Percentiles rank a stretch among this genome's conserved stretches.
Conservation (phyloP, 371 early-diverging fungal species). For the Smittium culicis region DNA sequence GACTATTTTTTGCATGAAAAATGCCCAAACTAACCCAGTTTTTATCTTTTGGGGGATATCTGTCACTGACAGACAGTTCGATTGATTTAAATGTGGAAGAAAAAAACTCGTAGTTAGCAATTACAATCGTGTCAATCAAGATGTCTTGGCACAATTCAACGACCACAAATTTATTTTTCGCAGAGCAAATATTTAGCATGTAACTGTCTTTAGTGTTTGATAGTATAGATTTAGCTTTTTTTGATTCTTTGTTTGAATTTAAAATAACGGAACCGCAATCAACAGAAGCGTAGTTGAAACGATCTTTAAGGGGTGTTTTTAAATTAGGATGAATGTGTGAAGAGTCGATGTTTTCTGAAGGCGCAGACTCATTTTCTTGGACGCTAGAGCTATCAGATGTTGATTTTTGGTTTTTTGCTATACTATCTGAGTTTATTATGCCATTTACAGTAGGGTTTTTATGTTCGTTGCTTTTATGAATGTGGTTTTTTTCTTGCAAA, state of each 20-base stretch:
- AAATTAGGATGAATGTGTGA: no score
- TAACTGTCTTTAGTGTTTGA: conserved; percentile 79
- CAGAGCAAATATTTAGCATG: conserved; percentile 78
- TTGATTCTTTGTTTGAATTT: conserved; percentile 67
- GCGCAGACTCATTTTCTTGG: no score
- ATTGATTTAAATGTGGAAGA: conserved; percentile 84
- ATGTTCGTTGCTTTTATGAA: no score
- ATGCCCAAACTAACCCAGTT: conserved; percentile 70
- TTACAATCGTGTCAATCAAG: conserved; percentile 68
- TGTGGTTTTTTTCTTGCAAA: no score
- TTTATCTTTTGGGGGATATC: conserved; percentile 64
- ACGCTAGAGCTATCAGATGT: no score
- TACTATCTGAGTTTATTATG: no score
- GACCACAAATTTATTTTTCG: conserved; percentile 57
- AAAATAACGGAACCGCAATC: conserved; percentile 89
- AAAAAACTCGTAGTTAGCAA: conserved; percentile 94
- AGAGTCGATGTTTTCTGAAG: no score
- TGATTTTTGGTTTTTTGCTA: no score
- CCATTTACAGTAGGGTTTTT: no score
- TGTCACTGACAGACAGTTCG: conserved; percentile 55
- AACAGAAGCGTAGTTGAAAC: conserved; percentile 83
- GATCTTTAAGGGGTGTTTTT: conserved; percentile 45
- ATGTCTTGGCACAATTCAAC: conserved; percentile 90
- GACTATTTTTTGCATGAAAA: conserved; percentile 65
- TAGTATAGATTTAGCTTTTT: conserved; percentile 65